Evolutionary conservation across 1,284 basidiomycete genomes (phyloP), one percentile per base, ranked within the genome.

Genomic region (Moniliella sp.): DNA sequence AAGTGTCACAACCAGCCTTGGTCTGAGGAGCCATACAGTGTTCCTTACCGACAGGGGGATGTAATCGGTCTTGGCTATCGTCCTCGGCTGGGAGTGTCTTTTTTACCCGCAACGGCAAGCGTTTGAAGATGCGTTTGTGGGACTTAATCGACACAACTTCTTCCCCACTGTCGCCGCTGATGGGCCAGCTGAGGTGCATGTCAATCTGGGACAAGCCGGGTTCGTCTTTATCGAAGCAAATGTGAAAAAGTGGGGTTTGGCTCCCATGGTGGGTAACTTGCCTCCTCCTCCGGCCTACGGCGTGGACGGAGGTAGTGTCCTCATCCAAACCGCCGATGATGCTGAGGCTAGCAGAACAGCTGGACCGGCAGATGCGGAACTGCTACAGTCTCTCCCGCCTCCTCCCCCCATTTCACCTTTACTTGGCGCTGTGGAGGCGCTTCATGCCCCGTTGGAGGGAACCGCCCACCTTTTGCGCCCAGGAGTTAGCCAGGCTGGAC

Each of bases 1-100:
- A 93, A 91, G 63, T 84, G 79, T 15, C 78, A 91, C 66, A 93
- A 94, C 59, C 93, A 79, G 62, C 91, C 91, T 0, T 97, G 97
- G 63, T 80, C 81, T 8, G 69, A 79, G 0, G 66, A 76, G 3
- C 73, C 82, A 1, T 88, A 84, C 54, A 84, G 86, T 2, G 74
- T 82, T 2, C 62, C 69, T 0, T 69, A 94, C 32, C 78, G 79
- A 43, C 84, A 94, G 59, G 88, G 91, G 16, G 57, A 60, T 28
- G 57, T 60, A 8, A 49, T 60, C 18, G 57, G 57, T 13, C 43
- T 57, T 26, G 57, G 57, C 3, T 60, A 52, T 25, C 43, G 57
- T 8, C 55, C 57, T 4, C 39, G 57, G 3, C 53, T 4, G 57
- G 57, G 3, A 51, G 53, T 11, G 55, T 55, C 17, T 60, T 60